phyloP scores from a whole-genome alignment of 352 stramenopile species.

The Phytophthora sp. region DNA sequence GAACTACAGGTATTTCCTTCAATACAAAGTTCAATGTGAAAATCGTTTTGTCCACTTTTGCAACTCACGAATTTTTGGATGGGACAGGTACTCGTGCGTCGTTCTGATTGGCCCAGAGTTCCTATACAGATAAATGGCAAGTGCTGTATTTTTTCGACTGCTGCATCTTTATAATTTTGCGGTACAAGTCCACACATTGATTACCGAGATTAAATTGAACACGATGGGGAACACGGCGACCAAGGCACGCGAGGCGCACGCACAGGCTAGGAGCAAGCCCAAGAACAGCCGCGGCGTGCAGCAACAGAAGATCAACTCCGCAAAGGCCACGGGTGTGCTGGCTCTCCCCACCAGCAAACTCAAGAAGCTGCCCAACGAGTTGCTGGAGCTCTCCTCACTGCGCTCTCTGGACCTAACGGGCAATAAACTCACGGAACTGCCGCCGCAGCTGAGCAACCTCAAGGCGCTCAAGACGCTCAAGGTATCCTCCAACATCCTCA shows the following conservation, averaged over 20 bases:
- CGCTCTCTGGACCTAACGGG: conserved; percentile 76
- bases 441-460: conserved; percentile 43
- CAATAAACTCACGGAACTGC: conserved; percentile 69
- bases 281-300: conserved; percentile 80
- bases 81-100: too few relatives aligned
- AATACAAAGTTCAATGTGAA: too few relatives aligned
- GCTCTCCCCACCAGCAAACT: conserved; percentile 79
- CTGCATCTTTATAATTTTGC: too few relatives aligned
- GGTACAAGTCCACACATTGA: too few relatives aligned
- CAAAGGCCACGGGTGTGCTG: conserved; percentile 67
- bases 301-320: conserved; percentile 78
- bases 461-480: conserved; percentile 79
- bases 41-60: too few relatives aligned
- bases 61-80: too few relatives aligned
- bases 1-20: too few relatives aligned
- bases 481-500: conserved; percentile 61
- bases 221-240: conserved; percentile 74
- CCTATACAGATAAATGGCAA: too few relatives aligned
- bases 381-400: conserved; percentile 58
- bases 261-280: conserved; percentile 80
- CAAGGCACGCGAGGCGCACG: conserved; percentile 72
- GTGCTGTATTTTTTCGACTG: too few relatives aligned
- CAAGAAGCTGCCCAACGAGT: conserved; percentile 66
- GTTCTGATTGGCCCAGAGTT: too few relatives aligned
- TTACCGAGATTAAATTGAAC: too few relatives aligned